These are phyloP conservation scores for Colletotrichum sp. DNA, from an alignment of 2,329 filamentous ascomycete species.

Conservation along the genomic window DNA sequence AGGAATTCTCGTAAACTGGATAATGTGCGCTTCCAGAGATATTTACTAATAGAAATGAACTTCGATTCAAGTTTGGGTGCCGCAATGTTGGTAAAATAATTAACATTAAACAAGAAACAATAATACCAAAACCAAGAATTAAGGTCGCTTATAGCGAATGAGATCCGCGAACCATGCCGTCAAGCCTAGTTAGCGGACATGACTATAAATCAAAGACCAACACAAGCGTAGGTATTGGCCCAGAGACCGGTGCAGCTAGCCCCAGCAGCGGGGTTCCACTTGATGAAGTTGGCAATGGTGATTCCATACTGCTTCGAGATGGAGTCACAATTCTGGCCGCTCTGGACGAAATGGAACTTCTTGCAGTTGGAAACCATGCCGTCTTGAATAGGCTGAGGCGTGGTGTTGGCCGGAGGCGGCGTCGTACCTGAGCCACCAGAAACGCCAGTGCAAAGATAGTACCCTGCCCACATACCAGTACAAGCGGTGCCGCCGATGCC, in stretches of 20 bases:
- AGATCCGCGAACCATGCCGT: fast-evolving
- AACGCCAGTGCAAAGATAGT: background rate
- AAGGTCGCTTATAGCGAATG: no score
- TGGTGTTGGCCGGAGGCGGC: constrained; percentile 4
- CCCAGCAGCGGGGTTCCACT: constrained; percentile 8
- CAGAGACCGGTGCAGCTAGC: constrained; percentile 11
- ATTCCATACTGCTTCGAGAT: constrained; percentile 27
- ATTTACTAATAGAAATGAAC: no score
- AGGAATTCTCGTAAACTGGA: fast-evolving
- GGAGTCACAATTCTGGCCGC: background rate
- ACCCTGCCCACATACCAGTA: constrained; percentile 5
- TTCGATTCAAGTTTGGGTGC: no score
- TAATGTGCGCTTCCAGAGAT: fast-evolving
- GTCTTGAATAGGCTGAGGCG: constrained; percentile 27
- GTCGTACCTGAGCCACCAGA: background rate
- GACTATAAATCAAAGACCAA: background rate
- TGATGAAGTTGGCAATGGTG: constrained; percentile 25
- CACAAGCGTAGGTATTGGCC: constrained; percentile 9
- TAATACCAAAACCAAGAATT: no score
- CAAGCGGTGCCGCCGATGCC: constrained; percentile 16
- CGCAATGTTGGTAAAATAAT: no score
- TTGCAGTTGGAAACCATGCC: constrained; percentile 22
- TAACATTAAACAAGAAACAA: no score
- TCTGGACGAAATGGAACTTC: constrained; percentile 11
- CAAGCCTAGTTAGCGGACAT: no score